Evolutionary conservation across 2,329 filamentous ascomycete species (phyloP), one percentile per base, ranked within the genome.

Genomic region (Endothia cerciana): DNA sequence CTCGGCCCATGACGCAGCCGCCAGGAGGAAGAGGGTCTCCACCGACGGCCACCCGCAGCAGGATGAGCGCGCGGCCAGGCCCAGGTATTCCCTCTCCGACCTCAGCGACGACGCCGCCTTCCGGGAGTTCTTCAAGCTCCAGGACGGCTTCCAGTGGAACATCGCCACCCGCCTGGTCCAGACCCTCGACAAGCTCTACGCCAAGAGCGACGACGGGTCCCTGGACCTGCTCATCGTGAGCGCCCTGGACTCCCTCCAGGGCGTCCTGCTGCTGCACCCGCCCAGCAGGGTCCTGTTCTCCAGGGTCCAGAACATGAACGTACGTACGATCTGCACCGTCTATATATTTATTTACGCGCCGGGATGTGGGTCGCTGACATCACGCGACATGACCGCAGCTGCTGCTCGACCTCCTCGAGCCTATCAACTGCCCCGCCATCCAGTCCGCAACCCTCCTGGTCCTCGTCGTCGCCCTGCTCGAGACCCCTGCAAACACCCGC

Each of bases 101-200:
- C 80, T 97, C 69, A 85, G 87, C 60, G 87, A 89, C 69, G 95
- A 98, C 77, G 92, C 91, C 25, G 94, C 94, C 25, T 98, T 97
- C 76, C 85, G 92, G 71, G 93, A 97, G 78, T 98, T 98, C 82
- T 97, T 97, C 82, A 93, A 97, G 77, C 78, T 98, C 70, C 95
- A 99, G 77, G 94, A 98, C 75, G 92, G 94, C 2, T 99, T 99
- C 75, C 93, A 98, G 80, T 98, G 93, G 91, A 99, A 99, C 80
- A 92, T 98, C 64, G 90, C 93, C 17, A 89, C 93, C 79, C 89
- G 93, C 68, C 84, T 98, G 68, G 89, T 97, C 68, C 88, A 89
- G 62, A 96, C 92, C 65, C 87, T 98, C 53, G 93, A 97, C 77
- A 86, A 92, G 65, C 85, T 97, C 59, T 85, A 97, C 73, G 93